These are phyloP conservation scores for Cadophora gregata DNA, from an alignment of 2,329 filamentous ascomycete genomes.

Conservation along the genomic window DNA sequence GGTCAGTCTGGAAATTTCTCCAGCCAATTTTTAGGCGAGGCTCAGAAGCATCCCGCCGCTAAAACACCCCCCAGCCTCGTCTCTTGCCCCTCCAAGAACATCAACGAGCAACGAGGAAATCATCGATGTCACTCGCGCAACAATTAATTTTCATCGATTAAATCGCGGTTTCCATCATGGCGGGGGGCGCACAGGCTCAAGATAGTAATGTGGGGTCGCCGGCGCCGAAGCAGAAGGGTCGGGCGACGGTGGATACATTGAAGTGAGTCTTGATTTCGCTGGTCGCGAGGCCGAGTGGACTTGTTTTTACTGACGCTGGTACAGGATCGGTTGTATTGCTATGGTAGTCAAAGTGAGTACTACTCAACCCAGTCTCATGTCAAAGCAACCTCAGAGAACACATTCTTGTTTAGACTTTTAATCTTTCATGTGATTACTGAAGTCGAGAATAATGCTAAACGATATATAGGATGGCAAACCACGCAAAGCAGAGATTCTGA, in stretches of 20 bases:
- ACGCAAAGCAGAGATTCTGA: conserved; percentile 94
- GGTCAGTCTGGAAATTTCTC: conserved; percentile 11
- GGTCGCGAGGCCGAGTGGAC: conserved; percentile 19
- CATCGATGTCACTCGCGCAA: conserved; percentile 27
- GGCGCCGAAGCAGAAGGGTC: conserved; percentile 71
- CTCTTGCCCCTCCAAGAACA: conserved; percentile 33
- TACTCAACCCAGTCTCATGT: background rate
- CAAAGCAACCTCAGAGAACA: background rate
- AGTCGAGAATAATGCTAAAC: conserved; percentile 25
- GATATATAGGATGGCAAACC: conserved; percentile 73
- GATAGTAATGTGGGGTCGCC: conserved; percentile 63
- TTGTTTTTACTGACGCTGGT: conserved; percentile 28
- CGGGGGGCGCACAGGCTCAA: conserved; percentile 53
- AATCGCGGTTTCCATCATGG: conserved; percentile 55
- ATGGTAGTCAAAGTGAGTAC: conserved; percentile 45
- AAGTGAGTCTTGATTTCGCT: conserved; percentile 58
- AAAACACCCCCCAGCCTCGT: conserved; percentile 30
- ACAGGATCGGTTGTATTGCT: conserved; percentile 45
- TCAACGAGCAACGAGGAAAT: conserved; percentile 15
- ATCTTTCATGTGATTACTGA: background rate
- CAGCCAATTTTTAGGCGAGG: conserved; percentile 25
- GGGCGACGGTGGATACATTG: conserved; percentile 84
- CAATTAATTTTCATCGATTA: conserved; percentile 36
- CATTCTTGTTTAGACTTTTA: background rate
- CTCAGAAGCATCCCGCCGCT: conserved; percentile 23